phyloP scores from a whole-genome alignment of 495 filamentous ascomycete genomes.

The Aspergillus taichungensis region DNA sequence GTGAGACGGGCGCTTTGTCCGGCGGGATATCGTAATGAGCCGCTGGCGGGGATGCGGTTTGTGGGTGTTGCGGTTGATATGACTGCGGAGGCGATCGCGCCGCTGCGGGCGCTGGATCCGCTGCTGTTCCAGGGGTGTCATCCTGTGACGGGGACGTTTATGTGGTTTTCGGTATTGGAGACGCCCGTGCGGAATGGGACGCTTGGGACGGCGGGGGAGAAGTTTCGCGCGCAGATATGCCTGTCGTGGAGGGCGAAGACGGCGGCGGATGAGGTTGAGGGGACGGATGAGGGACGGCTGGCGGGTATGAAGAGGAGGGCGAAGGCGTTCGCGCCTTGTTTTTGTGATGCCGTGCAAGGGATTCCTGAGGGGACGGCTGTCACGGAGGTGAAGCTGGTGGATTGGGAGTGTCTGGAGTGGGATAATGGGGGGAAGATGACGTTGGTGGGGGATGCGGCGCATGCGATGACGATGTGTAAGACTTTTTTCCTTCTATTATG shows the following conservation, averaged over 20 bases:
- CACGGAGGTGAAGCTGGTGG: constrained; percentile 41
- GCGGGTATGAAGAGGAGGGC: constrained; percentile 43
- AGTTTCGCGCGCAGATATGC: constrained; percentile 19
- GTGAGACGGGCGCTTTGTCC: constrained; percentile 32
- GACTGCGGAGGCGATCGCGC: constrained; percentile 22
- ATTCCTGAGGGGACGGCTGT: constrained; percentile 36
- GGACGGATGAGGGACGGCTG: constrained; percentile 28
- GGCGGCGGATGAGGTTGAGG: constrained; percentile 23
- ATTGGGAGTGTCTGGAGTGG: constrained; percentile 39
- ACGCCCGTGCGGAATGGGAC: constrained; percentile 17
- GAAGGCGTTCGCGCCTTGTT: constrained; percentile 42
- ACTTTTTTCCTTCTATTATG: background rate
- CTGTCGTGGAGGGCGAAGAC: constrained; percentile 25
- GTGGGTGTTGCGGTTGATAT: constrained; percentile 21
- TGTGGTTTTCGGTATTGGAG: constrained; percentile 43
- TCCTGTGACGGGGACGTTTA: constrained; percentile 42
- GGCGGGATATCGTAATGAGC: constrained; percentile 14
- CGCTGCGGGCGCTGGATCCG: constrained; percentile 44
- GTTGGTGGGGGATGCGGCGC: constrained; percentile 51
- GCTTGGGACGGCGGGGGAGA: background rate
- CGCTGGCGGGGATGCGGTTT: constrained; percentile 15
- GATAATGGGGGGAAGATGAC: constrained; percentile 39
- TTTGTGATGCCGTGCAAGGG: constrained; percentile 30
- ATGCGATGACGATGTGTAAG: constrained; percentile 56
- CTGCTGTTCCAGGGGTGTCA: constrained; percentile 51